Percentiles rank a stretch among this genome's conserved stretches.
These are phyloP conservation scores for Russula dissimulans DNA, from an alignment of 768 basidiomycete genomes.

Conservation along the genomic window DNA sequence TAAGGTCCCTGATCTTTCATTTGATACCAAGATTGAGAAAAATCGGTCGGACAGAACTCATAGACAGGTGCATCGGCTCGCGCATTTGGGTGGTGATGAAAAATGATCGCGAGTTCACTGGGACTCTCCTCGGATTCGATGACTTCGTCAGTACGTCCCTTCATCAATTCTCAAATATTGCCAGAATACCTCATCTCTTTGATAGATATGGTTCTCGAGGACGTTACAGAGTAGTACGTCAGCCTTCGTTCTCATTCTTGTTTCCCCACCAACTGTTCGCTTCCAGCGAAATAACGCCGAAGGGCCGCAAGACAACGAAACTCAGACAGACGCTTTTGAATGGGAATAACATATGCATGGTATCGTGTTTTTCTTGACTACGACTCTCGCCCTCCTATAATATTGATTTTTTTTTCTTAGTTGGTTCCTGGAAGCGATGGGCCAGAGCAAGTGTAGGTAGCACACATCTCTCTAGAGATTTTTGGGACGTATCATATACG, in stretches of 20 bases:
- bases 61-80: conserved; percentile 95
- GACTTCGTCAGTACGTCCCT: conserved; percentile 96
- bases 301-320: conserved; percentile 71
- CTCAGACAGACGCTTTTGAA: conserved; percentile 85
- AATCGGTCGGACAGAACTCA: conserved; percentile 54
- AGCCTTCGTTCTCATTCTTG: neutral
- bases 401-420: conserved; percentile 28
- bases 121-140: conserved; percentile 91
- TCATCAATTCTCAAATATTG: neutral
- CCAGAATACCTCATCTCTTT: neutral
- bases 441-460: conserved; percentile 33
- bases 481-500: too few species aligned
- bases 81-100: conserved; percentile 99
- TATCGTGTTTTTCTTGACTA: conserved; percentile 24
- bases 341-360: conserved; percentile 97
- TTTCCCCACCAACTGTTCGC: neutral
- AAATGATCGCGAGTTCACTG: conserved; percentile 92
- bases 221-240: conserved; percentile 91
- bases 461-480: neutral
- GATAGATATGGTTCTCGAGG: conserved; percentile 87
- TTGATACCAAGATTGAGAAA: neutral
- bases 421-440: conserved; percentile 66
- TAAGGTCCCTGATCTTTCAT: conserved; percentile 25
- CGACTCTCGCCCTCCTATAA: neutral
- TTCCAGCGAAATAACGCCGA: conserved; percentile 72